phyloP scores from a whole-genome alignment of 345 rosid genomes.

The thale cress (Arabidopsis thaliana) region DNA sequence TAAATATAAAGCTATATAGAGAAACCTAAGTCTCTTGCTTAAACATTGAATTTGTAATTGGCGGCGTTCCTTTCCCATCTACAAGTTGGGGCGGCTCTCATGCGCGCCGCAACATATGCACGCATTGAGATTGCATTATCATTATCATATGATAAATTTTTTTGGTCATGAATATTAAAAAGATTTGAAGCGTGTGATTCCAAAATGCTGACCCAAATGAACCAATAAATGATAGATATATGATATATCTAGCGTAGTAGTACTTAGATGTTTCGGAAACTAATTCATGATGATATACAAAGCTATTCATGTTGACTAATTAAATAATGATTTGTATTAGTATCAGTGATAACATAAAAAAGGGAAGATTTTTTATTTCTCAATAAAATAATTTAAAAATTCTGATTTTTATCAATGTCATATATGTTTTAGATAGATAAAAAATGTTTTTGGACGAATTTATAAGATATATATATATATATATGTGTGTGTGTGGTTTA shows the following conservation, averaged over 20 bases:
- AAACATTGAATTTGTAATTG: constrained; percentile 10
- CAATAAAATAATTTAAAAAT: too few species aligned
- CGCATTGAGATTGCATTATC: constrained; percentile 11
- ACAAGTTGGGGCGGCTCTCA: constrained; percentile 20
- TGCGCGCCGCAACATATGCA: constrained; percentile 28
- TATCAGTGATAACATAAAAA: not conserved
- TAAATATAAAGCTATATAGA: not conserved
- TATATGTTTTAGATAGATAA: too few species aligned
- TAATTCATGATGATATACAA: not conserved
- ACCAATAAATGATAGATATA: not conserved
- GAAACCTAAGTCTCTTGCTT: constrained; percentile 3
- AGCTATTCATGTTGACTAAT: not conserved
- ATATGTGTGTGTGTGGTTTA: too few species aligned
- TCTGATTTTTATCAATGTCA: too few species aligned
- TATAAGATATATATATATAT: too few species aligned
- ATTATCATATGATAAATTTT: not conserved
- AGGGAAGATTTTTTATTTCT: too few species aligned
- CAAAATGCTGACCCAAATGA: not conserved
- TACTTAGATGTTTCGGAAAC: not conserved
- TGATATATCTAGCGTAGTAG: not conserved
- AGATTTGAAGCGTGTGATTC: constrained; percentile 1
- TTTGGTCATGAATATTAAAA: too few species aligned
- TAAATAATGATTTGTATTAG: not conserved
- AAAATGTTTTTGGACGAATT: too few species aligned
- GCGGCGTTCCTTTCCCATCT: constrained; percentile 30